Evolutionary conservation across 2,329 filamentous ascomycete species (phyloP).

Genomic region (Sporothrix variecibatus): DNA sequence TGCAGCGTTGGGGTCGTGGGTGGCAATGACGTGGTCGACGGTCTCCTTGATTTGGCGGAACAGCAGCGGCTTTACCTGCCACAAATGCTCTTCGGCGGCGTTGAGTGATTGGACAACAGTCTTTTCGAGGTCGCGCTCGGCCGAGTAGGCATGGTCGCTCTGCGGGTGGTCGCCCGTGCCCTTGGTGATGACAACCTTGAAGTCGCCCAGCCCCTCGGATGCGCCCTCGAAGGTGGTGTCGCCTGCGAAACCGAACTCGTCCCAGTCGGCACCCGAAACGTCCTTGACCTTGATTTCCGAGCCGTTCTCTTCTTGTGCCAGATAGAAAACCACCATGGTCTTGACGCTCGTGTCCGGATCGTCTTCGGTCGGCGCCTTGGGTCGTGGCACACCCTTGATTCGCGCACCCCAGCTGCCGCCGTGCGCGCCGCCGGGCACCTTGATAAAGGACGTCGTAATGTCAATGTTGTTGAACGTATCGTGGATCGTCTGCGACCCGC

Average conservation of each 20-base stretch:
- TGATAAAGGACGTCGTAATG: conserved; percentile 90
- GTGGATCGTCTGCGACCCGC: conserved; percentile 86
- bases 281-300: conserved; percentile 59
- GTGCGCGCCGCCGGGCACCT: conserved; percentile 80
- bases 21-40: conserved; percentile 52
- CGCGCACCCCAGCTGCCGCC: conserved; percentile 91
- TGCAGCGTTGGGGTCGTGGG: conserved; percentile 59
- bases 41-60: conserved; percentile 56
- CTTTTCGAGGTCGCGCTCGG: conserved; percentile 70
- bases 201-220: conserved; percentile 73
- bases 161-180: conserved; percentile 64
- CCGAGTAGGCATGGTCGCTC: conserved; percentile 69
- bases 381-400: conserved; percentile 75
- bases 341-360: conserved; percentile 63
- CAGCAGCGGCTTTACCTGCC: conserved; percentile 72
- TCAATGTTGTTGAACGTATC: conserved; percentile 87
- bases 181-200: conserved; percentile 74
- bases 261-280: conserved; percentile 46
- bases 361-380: conserved; percentile 50
- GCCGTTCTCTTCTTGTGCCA: conserved; percentile 75
- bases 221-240: conserved; percentile 72
- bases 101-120: conserved; percentile 74
- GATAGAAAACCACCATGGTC: conserved; percentile 79
- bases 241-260: conserved; percentile 48
- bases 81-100: conserved; percentile 68